Conservation (phyloP, 345 rosid species). For the Excoecaria cochinchinensis region DNA sequence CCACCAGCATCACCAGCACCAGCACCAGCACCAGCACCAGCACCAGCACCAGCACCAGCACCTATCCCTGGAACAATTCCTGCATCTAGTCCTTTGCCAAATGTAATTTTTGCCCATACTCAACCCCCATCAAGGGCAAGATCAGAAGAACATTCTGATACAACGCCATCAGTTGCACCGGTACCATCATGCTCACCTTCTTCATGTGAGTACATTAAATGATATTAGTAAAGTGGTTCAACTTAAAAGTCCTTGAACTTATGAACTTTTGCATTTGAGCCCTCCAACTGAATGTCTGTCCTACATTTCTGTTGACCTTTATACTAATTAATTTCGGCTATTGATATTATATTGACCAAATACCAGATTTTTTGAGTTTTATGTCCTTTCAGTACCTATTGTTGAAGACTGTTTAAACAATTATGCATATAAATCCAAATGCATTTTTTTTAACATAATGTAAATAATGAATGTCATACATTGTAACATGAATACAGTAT, state of each 20-base stretch:
- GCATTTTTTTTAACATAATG: background rate
- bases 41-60: conserved; percentile 32
- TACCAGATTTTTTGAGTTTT: background rate
- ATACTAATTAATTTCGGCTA: background rate
- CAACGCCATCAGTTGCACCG: conserved; percentile 38
- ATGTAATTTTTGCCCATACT: conserved; percentile 52
- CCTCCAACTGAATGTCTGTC: background rate
- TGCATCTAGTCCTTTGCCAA: conserved; percentile 62
- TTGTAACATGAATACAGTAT: background rate
- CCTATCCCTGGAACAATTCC: conserved; percentile 36
- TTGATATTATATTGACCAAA: background rate
- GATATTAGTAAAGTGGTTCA: conserved; percentile 25
- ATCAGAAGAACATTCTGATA: conserved; percentile 32
- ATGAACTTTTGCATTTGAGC: background rate
- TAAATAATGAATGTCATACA: background rate
- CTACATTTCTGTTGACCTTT: background rate
- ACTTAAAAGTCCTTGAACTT: background rate
- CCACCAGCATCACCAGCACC: conserved; percentile 35
- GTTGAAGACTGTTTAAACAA: background rate
- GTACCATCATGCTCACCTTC: conserved; percentile 39
- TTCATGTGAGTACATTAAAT: conserved; percentile 56
- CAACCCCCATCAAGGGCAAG: conserved; percentile 51
- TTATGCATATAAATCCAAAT: background rate
- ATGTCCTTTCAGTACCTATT: background rate
- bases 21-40: conserved; percentile 25